Base-by-base conservation (phyloP, 2,329 filamentous ascomycete genomes). In the Sporothrix euskadiensis region DNA sequence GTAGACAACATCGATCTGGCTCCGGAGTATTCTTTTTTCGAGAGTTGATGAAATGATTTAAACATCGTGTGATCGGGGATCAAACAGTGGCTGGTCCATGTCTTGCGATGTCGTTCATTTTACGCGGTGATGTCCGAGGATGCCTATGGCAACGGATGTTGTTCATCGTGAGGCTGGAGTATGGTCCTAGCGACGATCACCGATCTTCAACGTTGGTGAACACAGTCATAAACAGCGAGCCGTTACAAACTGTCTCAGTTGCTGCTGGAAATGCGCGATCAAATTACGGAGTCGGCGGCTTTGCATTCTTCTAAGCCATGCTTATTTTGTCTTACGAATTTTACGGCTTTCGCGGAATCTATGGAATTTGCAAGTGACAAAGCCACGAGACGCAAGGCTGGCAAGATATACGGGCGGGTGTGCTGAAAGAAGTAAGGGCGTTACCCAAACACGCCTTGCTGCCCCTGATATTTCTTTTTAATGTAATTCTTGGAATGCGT, bases 201-300 rank as follows among this genome's bases (percentile, higher is more conserved):
- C 47, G 49, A 69, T 69, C 66, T 7, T 39, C 49, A 12, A 3
- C 16, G n/a, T 7, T 70, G 52, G 49, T 70, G 44, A 57, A 32
- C 68, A 44, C 68, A 16, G 22, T 70, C 32, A 44, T 16, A 70
- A 70, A 44, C 68, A 35, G 12, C 52, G 32, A 57, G n/a, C 68
- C 19, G 68, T 70, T 70, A 30, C 68, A 19, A 3, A 44, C 12
- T 47, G 68, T 70, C 68, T 70, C 52, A 70, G 30, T 54, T 19
- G 57, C 9, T 22, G 32, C 9, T 16, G 41, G 39, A 63, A 65
- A 41, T 69, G 22, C 22, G 47, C 47, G 14, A 52, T 69, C 12
- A 56, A 39, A 54, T 22, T 35, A 16, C 7, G n/a, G 54, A 30
- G 47, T 6, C 47, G 8, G n/a, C 44, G 44, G 26, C 3, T 35